These are phyloP conservation scores for Aspergillus avenaceus DNA, from an alignment of 495 filamentous ascomycete species.

Conservation along the genomic window DNA sequence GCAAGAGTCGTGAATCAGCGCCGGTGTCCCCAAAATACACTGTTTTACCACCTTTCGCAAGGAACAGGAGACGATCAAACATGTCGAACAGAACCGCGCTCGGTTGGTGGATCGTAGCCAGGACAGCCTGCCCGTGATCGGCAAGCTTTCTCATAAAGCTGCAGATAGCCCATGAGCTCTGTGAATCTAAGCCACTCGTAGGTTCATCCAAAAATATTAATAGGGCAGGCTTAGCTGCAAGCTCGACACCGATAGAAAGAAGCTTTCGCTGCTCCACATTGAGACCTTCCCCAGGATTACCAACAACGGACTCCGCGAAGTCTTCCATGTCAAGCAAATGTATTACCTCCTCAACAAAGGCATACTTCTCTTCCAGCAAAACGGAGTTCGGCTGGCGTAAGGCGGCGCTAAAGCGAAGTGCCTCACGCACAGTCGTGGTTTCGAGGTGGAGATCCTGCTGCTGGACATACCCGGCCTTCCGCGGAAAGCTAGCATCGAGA, in stretches of 20 bases:
- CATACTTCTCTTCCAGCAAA: slow-evolving; percentile 69
- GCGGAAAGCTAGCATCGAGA: slow-evolving; percentile 76
- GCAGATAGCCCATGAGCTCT: slow-evolving; percentile 83
- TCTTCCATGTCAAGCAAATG: slow-evolving; percentile 84
- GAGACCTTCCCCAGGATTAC: slow-evolving; percentile 81
- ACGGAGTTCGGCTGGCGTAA: slow-evolving; percentile 74
- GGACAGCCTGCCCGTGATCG: slow-evolving; percentile 78
- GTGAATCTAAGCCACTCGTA: slow-evolving; percentile 77
- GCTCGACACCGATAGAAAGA: slow-evolving; percentile 82
- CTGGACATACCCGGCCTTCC: slow-evolving; percentile 90
- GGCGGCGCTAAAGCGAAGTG: slow-evolving; percentile 76
- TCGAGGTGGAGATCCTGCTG: slow-evolving; percentile 88
- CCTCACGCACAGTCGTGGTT: slow-evolving; percentile 78
- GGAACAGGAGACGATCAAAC: slow-evolving; percentile 84
- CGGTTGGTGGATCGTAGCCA: slow-evolving; percentile 93
- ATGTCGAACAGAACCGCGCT: slow-evolving; percentile 86
- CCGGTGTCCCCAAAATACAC: slow-evolving; percentile 87
- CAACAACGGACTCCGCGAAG: slow-evolving; percentile 83
- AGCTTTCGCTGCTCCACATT: slow-evolving; percentile 90
- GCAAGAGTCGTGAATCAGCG: slow-evolving; percentile 63
- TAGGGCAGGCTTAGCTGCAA: slow-evolving; percentile 78
- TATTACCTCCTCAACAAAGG: slow-evolving; percentile 88
- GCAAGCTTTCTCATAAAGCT: slow-evolving; percentile 76
- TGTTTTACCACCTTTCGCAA: slow-evolving; percentile 69
- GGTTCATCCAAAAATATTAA: slow-evolving; percentile 89